Conservation (phyloP, 2,329 filamentous ascomycete genomes). For the Cladophialophora yegresii region DNA sequence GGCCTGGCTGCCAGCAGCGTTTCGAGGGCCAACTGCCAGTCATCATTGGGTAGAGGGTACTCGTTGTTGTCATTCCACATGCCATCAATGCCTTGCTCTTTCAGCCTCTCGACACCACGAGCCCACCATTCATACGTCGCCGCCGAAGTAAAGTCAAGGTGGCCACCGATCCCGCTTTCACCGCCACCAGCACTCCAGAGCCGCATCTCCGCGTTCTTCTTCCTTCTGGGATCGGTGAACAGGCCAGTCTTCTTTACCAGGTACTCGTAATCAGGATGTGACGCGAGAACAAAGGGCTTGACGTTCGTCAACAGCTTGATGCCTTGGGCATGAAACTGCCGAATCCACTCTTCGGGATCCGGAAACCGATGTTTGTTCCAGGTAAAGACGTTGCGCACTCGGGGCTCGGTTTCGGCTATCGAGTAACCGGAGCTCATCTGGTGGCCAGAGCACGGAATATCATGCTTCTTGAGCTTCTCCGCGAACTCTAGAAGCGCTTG, state of each 20-base stretch:
- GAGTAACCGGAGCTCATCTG: constrained; percentile 75
- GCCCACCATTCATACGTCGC: constrained; percentile 72
- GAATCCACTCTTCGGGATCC: constrained; percentile 64
- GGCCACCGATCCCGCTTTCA: constrained; percentile 68
- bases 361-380: constrained; percentile 73
- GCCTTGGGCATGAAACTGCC: constrained; percentile 63
- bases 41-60: constrained; percentile 66
- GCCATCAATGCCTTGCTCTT: constrained; percentile 66
- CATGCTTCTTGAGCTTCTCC: constrained; percentile 62
- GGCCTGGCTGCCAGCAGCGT: constrained; percentile 38
- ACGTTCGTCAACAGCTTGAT: constrained; percentile 71
- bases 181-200: constrained; percentile 74
- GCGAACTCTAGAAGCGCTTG: constrained; percentile 64
- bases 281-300: constrained; percentile 70
- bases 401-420: constrained; percentile 65
- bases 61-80: constrained; percentile 84
- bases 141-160: constrained; percentile 71
- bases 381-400: constrained; percentile 69
- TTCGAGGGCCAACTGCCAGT: constrained; percentile 64
- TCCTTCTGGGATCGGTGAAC: constrained; percentile 62
- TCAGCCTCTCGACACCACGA: constrained; percentile 64
- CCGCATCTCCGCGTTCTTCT: constrained; percentile 58
- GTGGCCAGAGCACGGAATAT: constrained; percentile 70
- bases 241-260: constrained; percentile 62
- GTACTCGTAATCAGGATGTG: constrained; percentile 66